Percentiles rank a stretch among this genome's conserved stretches.
Conservation (phyloP, 2,329 filamentous ascomycete genomes). For the Gyromitra esculenta region DNA sequence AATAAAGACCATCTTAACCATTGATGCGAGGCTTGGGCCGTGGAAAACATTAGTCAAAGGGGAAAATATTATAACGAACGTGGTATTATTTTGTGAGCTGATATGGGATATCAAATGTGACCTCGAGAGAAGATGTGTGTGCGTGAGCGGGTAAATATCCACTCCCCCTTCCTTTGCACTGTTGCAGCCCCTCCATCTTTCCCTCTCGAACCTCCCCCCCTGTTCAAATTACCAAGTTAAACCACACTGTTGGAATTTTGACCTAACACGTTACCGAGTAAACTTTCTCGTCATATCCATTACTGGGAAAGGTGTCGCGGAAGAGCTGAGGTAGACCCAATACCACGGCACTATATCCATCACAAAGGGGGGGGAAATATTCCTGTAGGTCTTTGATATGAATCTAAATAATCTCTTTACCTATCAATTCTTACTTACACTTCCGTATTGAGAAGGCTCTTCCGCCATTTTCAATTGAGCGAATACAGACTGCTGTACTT, state of each 20-base stretch:
- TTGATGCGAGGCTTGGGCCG: constrained; percentile 36
- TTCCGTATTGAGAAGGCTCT: constrained; percentile 45
- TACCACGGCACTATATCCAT: constrained; percentile 41
- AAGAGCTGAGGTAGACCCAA: constrained; percentile 37
- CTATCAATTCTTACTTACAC: constrained; percentile 39
- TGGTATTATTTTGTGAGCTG: constrained; percentile 48
- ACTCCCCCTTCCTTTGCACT: constrained; percentile 41
- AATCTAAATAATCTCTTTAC: constrained; percentile 15
- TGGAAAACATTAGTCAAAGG: constrained; percentile 41
- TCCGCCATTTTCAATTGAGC: constrained; percentile 26
- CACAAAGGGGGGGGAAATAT: constrained; percentile 28
- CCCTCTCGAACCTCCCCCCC: constrained; percentile 15
- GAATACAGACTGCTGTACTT: constrained; percentile 37
- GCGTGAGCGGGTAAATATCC: constrained; percentile 50
- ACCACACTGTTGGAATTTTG: constrained; percentile 44
- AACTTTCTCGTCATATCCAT: constrained; percentile 19
- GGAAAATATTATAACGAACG: constrained; percentile 36
- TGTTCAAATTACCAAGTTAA: constrained; percentile 38
- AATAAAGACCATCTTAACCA: constrained; percentile 40
- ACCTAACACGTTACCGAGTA: constrained; percentile 40
- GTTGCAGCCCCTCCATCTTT: constrained; percentile 33
- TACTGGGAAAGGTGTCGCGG: constrained; percentile 24
- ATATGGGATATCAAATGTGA: constrained; percentile 50
- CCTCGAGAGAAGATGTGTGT: constrained; percentile 40
- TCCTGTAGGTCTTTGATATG: constrained; percentile 37